Base-by-base conservation (phyloP, 1,284 basidiomycete genomes). In the Cystobasidium slooffiae region DNA sequence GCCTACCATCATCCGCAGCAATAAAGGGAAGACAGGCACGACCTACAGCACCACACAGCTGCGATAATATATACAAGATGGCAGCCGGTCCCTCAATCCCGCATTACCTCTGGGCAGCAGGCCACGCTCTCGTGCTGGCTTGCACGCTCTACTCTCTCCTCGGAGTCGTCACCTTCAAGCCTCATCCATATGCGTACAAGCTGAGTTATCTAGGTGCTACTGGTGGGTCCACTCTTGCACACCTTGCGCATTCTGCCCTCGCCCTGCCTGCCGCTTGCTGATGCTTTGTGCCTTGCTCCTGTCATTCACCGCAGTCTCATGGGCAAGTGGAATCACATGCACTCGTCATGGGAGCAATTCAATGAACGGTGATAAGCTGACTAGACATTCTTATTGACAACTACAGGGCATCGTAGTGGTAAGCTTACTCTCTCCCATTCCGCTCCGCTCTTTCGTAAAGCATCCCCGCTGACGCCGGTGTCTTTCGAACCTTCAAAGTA, bases 331-430 rank as follows among this genome's bases (percentile, higher is more conserved):
- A 63, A 47, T 22, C 31, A 31, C 43, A 14, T 49, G 44, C 47
- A 31, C 47, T 20, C 59, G 44, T 20, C 59, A 20, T 20, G n/a
- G 44, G 14, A 44, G n/a, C 6, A 44, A 22, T 10, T 8, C 39
- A 39, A 14, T 14, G 18, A 16, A 44, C 10, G 14, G 16, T 7
- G 2, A 18, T 24, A 47, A 24, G 44, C 61, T 47, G 61, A 68
- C 53, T 62, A 22, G 10, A 9, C 8, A n/a, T 9, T 24, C n/a
- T 59, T 20, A 10, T 16, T 31, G 18, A 22, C 55, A 1, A 9
- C n/a, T 44, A 20, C 52, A 73, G 70, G 79, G 79, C 14, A 79
- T 79, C 74, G 79, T 79, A n/a, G 79, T 79, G 66, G 79, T 79
- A 44, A 58, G 79, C 49, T 52, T 8, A 8, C 10, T 41, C 1